Evolutionary conservation across 768 basidiomycete genomes (phyloP), one percentile per base, ranked within the genome.

Genomic region (Zangia roseola): DNA sequence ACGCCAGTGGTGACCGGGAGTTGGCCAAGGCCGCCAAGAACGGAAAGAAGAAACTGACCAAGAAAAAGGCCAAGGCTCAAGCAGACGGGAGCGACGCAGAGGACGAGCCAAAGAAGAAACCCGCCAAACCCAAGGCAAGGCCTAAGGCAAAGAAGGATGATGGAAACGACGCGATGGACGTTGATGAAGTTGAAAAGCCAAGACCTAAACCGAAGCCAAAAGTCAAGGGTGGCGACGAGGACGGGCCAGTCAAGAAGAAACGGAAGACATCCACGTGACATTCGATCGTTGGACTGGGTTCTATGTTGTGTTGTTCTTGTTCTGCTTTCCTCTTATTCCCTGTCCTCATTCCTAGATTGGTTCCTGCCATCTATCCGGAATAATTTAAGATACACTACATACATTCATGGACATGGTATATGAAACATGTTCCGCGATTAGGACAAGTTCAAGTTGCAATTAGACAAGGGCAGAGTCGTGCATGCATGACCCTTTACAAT

Each of bases 1-100:
- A 91, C 61, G 89, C 88, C 36, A 87, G 84, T 52, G 91, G 90
- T 25, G 89, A 92, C 62, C 79, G 79, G 45, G 83, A 82, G 43
- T 60, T 90, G 57, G 70, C 77, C 37, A 74, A 72, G 46, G 69
- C 57, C 19, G 56, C 60, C 8, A 69, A 68, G 38, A 61, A 63
- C 16, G 69, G 69, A 47, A 66, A 68, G 58, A 67, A 74, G 56
- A 67, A 70, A 40, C 59, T 53, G 6, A 67, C 64, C 23, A 71
- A 69, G 60, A 72, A 69, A 44, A 81, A 82, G 57, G 62, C 56
- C 33, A 82, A 80, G 57, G 62, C 58, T 0, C 61, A 70, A 52
- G 70, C 77, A 54, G 73, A 76, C 59, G 63, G 65, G 46, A 74
- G 74, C 49, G 71, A 71, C 33, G 69, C 67, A 53, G 67, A 67